Evolutionary conservation across 2,329 filamentous ascomycete species (phyloP), one percentile per base, ranked within the genome.

Genomic region (Rugonectria rugulosa): DNA sequence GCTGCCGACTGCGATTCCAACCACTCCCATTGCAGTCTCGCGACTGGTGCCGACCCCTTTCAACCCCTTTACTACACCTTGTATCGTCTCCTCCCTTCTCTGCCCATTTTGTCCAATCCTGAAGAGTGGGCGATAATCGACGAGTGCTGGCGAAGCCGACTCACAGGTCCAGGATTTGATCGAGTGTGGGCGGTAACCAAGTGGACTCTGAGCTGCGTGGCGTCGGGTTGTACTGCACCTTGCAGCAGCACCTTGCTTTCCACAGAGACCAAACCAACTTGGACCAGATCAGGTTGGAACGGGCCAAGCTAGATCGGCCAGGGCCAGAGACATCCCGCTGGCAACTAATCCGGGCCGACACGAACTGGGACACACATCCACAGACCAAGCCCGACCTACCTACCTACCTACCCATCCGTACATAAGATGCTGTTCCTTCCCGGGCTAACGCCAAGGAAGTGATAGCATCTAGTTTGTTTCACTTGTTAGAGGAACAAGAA

Each of bases 391-490:
- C 45, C 45, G 34, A n/a, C n/a, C n/a, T n/a, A n/a, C n/a, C n/a
- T n/a, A n/a, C n/a, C n/a, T n/a, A n/a, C n/a, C n/a, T n/a, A n/a
- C n/a, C n/a, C n/a, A n/a, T n/a, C n/a, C n/a, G 31, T 29, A 17
- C 12, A 40, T 40, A 47, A 55, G 41, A 48, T 44, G 42, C 34
- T 45, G 34, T 34, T 24, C 27, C 31, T 52, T 27, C 40, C 46
- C 52, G 23, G 42, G 37, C 20, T 27, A 42, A 34, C 19, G 36
- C 40, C 15, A 12, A 45, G 26, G 24, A 42, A 27, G 45, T 36
- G 21, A 57, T 40, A 42, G 19, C 23, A 27, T 24, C 40, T 31
- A 23, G 40, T 27, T 20, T 42, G 53, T 45, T 27, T 42, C n/a
- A 41, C 41, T 34, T 43, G 38, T 38, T 41, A 24, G n/a, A n/a